Conservation (phyloP, 345 rosid species). For the Salix purpurea region DNA sequence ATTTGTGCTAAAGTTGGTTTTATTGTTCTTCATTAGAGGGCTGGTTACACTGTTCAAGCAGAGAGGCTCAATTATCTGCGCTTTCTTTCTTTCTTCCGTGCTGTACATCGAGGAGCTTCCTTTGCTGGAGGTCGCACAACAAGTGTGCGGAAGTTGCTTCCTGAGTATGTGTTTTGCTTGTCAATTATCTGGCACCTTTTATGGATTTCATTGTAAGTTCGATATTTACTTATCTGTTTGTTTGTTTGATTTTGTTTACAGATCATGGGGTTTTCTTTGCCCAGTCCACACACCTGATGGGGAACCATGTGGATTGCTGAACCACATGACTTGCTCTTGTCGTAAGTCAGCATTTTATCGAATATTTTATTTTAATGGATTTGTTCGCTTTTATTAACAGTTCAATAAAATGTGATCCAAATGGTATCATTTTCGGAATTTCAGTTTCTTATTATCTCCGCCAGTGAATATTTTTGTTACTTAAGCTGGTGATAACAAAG, state of each 20-base stretch:
- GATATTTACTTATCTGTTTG: constrained; percentile 8
- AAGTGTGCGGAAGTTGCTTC: constrained; percentile 90
- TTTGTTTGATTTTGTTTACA: constrained; percentile 20
- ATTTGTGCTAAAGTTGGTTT: constrained; percentile 1
- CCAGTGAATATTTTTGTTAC: no score
- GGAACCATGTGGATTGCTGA: constrained; percentile 92
- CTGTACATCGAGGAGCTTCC: constrained; percentile 95
- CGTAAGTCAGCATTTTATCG: constrained; percentile 45
- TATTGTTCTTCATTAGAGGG: constrained; percentile 45
- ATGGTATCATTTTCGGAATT: not conserved
- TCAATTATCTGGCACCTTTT: constrained; percentile 1
- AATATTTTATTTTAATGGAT: not conserved
- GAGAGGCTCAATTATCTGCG: constrained; percentile 93
- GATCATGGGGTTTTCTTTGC: constrained; percentile 99
- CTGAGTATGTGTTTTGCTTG: constrained; percentile 59
- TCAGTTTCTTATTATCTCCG: not conserved
- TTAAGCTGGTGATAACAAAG: no score
- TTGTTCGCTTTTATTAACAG: not conserved
- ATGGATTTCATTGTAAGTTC: constrained; percentile 8
- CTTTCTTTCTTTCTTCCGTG: constrained; percentile 84
- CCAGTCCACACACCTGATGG: constrained; percentile 99
- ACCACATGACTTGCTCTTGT: constrained; percentile 81
- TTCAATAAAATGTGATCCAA: not conserved
- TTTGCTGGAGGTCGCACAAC: constrained; percentile 98
- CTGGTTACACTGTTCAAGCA: constrained; percentile 95